A percentile compares a stretch with the other conserved stretches of the same genome.
These are phyloP conservation scores for Ettlia oleoabundans DNA, from an alignment of 139 green algal species.

Conservation along the genomic window DNA sequence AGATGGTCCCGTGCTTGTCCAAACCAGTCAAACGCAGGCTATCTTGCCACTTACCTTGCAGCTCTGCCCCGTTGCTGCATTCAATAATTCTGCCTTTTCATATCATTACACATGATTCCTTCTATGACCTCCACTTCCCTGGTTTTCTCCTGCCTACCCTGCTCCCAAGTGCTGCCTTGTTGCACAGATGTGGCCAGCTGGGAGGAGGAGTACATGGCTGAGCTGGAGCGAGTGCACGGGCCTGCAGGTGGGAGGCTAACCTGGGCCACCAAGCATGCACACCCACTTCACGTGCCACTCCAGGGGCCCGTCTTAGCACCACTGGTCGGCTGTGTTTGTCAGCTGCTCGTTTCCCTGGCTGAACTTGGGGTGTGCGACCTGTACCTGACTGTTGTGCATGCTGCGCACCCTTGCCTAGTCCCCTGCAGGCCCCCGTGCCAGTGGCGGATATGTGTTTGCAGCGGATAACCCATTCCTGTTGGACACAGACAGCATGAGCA, in stretches of 20 bases:
- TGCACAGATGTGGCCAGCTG: constrained; percentile 36
- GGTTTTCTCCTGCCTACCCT: background rate
- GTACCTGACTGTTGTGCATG: background rate
- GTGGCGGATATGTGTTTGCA: constrained; percentile 81
- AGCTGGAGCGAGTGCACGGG: constrained; percentile 68
- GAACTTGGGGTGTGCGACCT: too few relatives aligned
- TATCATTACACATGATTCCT: too few relatives aligned
- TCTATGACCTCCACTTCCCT: too few relatives aligned
- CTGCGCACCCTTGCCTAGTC: background rate
- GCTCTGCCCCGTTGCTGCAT: too few relatives aligned
- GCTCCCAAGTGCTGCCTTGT: background rate
- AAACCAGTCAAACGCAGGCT: too few relatives aligned
- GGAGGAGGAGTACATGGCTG: constrained; percentile 53
- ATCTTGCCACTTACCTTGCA: too few relatives aligned
- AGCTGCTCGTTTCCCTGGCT: background rate
- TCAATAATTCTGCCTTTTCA: too few relatives aligned
- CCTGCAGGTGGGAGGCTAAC: constrained; percentile 45
- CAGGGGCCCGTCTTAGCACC: too few relatives aligned
- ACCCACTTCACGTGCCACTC: too few relatives aligned
- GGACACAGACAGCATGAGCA: constrained; percentile 66
- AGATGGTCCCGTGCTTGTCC: too few relatives aligned
- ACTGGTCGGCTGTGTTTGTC: background rate
- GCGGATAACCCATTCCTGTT: constrained; percentile 88
- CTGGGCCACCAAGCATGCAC: too few relatives aligned
- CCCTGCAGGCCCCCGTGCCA: constrained; percentile 9